Base-by-base conservation (phyloP, 2,329 filamentous ascomycete species). In the Fusarium buxicola region DNA sequence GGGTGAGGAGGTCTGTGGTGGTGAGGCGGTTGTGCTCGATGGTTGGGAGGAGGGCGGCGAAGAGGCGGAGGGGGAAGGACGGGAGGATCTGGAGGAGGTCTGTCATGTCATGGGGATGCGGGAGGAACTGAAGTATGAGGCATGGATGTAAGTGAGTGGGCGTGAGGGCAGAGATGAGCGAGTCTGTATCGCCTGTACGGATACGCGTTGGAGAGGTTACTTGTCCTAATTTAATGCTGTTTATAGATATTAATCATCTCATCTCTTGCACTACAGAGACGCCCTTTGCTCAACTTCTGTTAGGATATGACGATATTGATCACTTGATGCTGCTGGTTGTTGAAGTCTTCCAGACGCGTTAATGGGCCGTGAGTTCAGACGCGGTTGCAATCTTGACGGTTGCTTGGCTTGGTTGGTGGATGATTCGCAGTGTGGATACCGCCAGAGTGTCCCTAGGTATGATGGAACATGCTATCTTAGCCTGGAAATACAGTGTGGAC, bases 61-160 rank as follows among this genome's bases (percentile, higher is more conserved):
- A 94, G 60, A 84, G 84, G 72, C 85, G 83, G 65, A 86, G 83
- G 59, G 90, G 85, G 74, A 97, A 96, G 77, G 87, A 84, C 70
- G 94, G 93, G 66, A 97, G 85, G 74, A 96, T 87, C 74, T 87
- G 85, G 73, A 89, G 85, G 73, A 98, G 87, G 86, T 98, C 94
- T 71, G 89, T 92, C 92, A 96, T 71, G 89, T 92, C 92, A 96
- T 96, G 76, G 66, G 60, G 63, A 53, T 40, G 56, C 41, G 52
- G 60, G 49, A 47, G 48, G 55, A 48, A n/a, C 41, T 35, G 40
- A 16, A 41, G 21, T 21, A 47, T 52, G 35, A 56, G 65, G 48
- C 64, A 65, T 58, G 31, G 34, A 50, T 63, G 51, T 63, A 57
- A 63, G 59, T 63, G 63, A 63, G 38, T 18, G 46, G 8, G 36